Evolutionary conservation across 192 early-diverging fungal genomes (phyloP).

Genomic region (Mortierella claussenii): DNA sequence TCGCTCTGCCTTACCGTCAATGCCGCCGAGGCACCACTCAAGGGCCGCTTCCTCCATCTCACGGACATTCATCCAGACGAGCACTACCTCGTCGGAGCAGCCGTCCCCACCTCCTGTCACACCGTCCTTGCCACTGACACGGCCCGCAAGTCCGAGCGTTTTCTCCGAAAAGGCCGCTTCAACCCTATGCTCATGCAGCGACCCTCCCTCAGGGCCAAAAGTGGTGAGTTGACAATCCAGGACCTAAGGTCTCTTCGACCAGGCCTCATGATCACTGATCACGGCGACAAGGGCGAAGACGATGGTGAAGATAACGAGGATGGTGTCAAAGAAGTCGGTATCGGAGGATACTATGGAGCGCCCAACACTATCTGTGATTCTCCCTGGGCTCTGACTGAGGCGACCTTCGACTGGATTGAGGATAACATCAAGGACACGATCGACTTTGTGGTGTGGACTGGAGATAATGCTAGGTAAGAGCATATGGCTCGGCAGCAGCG

Average conservation of each 20-base stretch:
- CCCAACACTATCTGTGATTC: slow-evolving; percentile 70
- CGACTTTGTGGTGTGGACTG: slow-evolving; percentile 81
- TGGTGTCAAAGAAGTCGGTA: slow-evolving; percentile 2
- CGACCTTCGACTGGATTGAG: slow-evolving; percentile 65
- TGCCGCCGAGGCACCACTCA: too few relatives aligned
- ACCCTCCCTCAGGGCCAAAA: background rate
- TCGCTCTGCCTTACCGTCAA: too few relatives aligned
- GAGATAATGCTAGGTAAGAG: slow-evolving; percentile 69
- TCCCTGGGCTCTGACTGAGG: slow-evolving; percentile 63
- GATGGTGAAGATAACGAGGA: background rate
- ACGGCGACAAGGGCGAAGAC: background rate
- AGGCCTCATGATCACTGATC: background rate
- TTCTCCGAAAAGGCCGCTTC: background rate
- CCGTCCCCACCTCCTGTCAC: slow-evolving; percentile 70
- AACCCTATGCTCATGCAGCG: background rate
- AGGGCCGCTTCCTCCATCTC: slow-evolving; percentile 74
- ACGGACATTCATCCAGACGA: slow-evolving; percentile 73
- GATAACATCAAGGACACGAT: slow-evolving; percentile 50
- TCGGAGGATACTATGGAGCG: slow-evolving; percentile 64
- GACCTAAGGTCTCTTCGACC: background rate
- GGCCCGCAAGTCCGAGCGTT: background rate
- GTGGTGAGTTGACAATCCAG: background rate
- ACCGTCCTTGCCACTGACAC: slow-evolving; percentile 2
- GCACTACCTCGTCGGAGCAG: slow-evolving; percentile 61
- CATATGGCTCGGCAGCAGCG: background rate